phyloP scores from a whole-genome alignment of 768 basidiomycete genomes.

The Russula ochroleuca region DNA sequence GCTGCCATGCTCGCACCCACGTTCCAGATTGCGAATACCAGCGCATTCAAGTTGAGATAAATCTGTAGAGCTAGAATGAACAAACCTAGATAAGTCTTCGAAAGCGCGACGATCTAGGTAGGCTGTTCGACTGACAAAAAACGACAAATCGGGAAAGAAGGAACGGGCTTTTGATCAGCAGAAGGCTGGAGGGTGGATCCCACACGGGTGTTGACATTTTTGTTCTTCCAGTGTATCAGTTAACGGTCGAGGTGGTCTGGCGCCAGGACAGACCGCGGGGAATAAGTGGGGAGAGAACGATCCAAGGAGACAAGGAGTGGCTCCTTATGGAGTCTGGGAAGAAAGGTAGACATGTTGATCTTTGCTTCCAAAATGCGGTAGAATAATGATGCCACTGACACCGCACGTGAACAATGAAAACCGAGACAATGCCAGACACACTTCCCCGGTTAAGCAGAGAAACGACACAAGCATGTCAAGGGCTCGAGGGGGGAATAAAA shows the following conservation, averaged over 20 bases:
- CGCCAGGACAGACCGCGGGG: constrained; percentile 4
- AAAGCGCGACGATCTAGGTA: not conserved
- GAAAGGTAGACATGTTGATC: constrained; percentile 4
- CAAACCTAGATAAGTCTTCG: constrained; percentile 30
- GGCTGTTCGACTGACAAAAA: constrained; percentile 45
- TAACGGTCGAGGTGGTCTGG: not conserved
- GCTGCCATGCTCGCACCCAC: constrained; percentile 18
- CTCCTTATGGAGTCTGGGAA: constrained; percentile 8
- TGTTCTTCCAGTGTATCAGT: not conserved
- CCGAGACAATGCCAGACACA: not conserved
- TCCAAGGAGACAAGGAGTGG: not conserved
- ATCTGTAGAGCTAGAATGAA: constrained; percentile 39
- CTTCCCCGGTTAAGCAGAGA: not conserved
- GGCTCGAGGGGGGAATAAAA: not conserved
- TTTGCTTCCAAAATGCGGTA: not conserved
- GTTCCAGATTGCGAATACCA: constrained; percentile 25
- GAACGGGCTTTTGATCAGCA: constrained; percentile 48
- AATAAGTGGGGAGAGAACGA: not conserved
- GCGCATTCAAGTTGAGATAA: constrained; percentile 33
- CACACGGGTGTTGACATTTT: constrained; percentile 10
- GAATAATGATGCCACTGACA: not conserved
- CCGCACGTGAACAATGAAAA: constrained; percentile 9
- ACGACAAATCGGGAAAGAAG: constrained; percentile 53
- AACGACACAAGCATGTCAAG: not conserved
- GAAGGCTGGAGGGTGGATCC: constrained; percentile 5